phyloP scores from a whole-genome alignment of 2,329 filamentous ascomycete genomes.

The Parascedosporium putredinis region DNA sequence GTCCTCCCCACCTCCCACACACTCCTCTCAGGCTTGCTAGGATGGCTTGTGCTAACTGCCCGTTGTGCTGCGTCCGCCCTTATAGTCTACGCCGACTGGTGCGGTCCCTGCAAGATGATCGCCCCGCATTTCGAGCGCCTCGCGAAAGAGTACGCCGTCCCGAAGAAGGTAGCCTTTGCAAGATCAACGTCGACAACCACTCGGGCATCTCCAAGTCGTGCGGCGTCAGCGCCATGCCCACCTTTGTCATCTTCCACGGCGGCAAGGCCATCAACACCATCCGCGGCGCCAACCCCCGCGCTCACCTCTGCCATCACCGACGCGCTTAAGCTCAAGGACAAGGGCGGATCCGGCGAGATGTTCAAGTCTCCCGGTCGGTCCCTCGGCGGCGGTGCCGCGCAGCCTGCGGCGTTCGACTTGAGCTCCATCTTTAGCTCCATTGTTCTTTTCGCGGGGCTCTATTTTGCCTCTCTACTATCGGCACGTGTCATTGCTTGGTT shows the following conservation, averaged over 20 bases:
- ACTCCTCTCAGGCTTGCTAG: too few species aligned
- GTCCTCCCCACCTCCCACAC: neutral
- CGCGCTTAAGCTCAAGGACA: constrained; percentile 42
- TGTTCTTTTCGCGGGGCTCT: constrained; percentile 48
- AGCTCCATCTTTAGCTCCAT: constrained; percentile 37
- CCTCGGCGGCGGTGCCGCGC: constrained; percentile 32
- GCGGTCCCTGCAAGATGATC: constrained; percentile 85
- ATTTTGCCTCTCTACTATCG: constrained; percentile 51
- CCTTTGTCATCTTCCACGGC: constrained; percentile 82
- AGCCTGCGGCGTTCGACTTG: constrained; percentile 22
- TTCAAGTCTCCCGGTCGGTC: constrained; percentile 49
- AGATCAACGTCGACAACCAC: constrained; percentile 83
- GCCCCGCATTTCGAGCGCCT: constrained; percentile 82
- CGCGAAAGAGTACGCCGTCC: constrained; percentile 66
- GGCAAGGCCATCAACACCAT: constrained; percentile 65
- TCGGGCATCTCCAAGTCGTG: constrained; percentile 66
- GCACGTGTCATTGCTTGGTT: constrained; percentile 26
- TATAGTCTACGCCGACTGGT: constrained; percentile 90
- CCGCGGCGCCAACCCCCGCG: constrained; percentile 68
- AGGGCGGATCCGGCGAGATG: constrained; percentile 32
- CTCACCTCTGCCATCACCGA: constrained; percentile 70
- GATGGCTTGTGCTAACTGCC: constrained; percentile 5
- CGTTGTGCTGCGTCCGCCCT: constrained; percentile 6
- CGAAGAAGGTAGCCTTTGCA: constrained; percentile 81
- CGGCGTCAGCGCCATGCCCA: constrained; percentile 80